Evolutionary conservation across 768 basidiomycete genomes (phyloP), one percentile per base, ranked within the genome.

Genomic region (Sporobolomyces pararoseus): DNA sequence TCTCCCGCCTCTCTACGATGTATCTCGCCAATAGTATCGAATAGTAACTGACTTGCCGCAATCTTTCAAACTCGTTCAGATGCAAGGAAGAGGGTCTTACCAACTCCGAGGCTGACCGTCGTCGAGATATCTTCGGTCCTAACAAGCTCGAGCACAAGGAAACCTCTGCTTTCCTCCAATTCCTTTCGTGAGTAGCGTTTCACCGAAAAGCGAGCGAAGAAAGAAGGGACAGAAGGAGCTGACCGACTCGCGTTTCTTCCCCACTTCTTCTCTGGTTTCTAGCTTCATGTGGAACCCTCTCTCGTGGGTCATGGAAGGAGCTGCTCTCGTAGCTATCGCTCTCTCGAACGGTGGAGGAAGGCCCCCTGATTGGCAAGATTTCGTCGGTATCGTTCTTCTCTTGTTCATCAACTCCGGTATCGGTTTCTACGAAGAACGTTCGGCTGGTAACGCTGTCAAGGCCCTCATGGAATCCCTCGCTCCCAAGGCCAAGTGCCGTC

Each of bases 231-330:
- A 23, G 17, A 42, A 25, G 35, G n/a, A 37, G 34, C 34, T 37
- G 35, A 37, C 35, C 5, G 35, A 39, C 3, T 4, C 53, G 53
- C 53, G 31, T 9, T 34, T 34, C 31, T 34, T 21, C 53, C 52
- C 1, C n/a, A n/a, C n/a, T n/a, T n/a, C n/a, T n/a, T n/a, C n/a
- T n/a, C n/a, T n/a, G n/a, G n/a, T n/a, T n/a, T 46, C 7, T 53
- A 74, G 75, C 79, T 98, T 98, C 85, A 98, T 97, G 95, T 98
- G 95, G 95, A 98, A 98, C 82, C 95, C 95, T 51, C 84, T 98
- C 17, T 98, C 95, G 39, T 98, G 95, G 95, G 95, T 98, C 81
- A 98, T 98, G 95, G 95, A 98, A 81, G 92, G 88, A 31, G 76
- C 76, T 62, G 90, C 91, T 12, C 84, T 92, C 35, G 91, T 93